Conservation (phyloP, 495 filamentous ascomycete genomes). For the Viridothelium virens region DNA sequence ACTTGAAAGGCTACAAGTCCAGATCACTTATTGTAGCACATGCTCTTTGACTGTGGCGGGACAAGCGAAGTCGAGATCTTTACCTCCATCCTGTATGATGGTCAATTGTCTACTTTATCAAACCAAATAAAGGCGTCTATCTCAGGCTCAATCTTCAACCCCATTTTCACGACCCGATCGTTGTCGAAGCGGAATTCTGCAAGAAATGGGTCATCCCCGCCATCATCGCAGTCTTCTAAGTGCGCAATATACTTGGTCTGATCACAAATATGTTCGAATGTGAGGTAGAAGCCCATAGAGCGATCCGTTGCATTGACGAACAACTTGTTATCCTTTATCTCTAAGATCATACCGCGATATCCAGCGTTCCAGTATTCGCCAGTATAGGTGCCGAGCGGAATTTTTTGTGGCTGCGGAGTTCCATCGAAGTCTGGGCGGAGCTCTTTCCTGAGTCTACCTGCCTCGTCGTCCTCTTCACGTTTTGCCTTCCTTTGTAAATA, state of each 20-base stretch:
- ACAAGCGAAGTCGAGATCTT: too few relatives aligned
- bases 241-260: conserved; percentile 18
- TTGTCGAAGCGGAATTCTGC: conserved; percentile 17
- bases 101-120: conserved; percentile 8
- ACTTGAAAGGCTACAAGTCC: too few relatives aligned
- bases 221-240: conserved; percentile 12
- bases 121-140: conserved; percentile 18
- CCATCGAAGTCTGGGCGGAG: conserved; percentile 12
- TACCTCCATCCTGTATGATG: not conserved
- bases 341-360: conserved; percentile 12
- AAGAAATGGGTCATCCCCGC: not conserved
- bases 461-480: conserved; percentile 10
- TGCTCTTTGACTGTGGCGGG: too few relatives aligned
- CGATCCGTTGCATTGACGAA: conserved; percentile 18
- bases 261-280: conserved; percentile 20
- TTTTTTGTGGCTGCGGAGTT: conserved; percentile 11
- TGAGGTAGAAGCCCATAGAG: conserved; percentile 15
- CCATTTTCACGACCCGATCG: conserved; percentile 16
- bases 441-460: conserved; percentile 11
- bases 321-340: conserved; percentile 16
- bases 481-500: conserved; percentile 4
- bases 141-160: conserved; percentile 15
- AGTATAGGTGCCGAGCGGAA: conserved; percentile 12
- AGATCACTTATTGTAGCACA: too few relatives aligned
- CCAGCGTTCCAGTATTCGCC: conserved; percentile 18